Evolutionary conservation across 2,329 filamentous ascomycete genomes (phyloP), one percentile per base, ranked within the genome.

Genomic region (Cercospora nicotianae): DNA sequence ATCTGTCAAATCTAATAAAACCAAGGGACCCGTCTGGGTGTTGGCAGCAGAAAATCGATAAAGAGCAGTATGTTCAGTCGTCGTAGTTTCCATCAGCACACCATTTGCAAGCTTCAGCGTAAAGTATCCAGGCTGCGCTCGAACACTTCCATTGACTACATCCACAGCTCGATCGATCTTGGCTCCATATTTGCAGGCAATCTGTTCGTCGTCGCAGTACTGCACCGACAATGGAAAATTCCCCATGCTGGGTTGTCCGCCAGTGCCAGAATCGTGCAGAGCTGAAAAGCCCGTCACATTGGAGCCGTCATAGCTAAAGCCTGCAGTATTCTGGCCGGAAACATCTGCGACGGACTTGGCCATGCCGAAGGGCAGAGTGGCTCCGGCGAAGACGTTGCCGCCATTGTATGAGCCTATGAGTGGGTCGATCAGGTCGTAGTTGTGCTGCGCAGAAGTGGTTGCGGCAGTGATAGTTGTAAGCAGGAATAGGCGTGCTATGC

Each of bases 1-100:
- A 73, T 90, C 87, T 0, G 83, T 84, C 53, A 90, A 76, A 71
- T 90, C 87, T 2, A 89, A 72, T 64, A 89, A 76, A 20, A 90
- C 77, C 8, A 89, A 70, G 1, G 87, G 87, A 67, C 82, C 82
- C 31, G 78, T 74, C 16, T 76, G 75, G 5, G 74, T 76, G 23
- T 74, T 69, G 9, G 75, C 74, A 42, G 89, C 2, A 26, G 81
- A 81, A 74, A 90, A 90, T 5, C 82, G 81, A 72, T 88, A 90
- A 5, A 90, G 79, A 1, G 86, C 85, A 5, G 87, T 82, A 69
- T 85, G 87, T 68, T 86, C 81, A 0, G 87, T 83, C 2, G 84
- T 81, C 0, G 87, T 87, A 82, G 89, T 89, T 75, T 89, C 86
- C 2, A 85, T 85, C 12, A 77, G 76, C 60, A 90, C 82, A 3